Percentiles rank a stretch among this genome's conserved stretches.
These are phyloP conservation scores for Dichotomopilus funicola DNA, from an alignment of 2,329 filamentous ascomycete species.

Conservation along the genomic window DNA sequence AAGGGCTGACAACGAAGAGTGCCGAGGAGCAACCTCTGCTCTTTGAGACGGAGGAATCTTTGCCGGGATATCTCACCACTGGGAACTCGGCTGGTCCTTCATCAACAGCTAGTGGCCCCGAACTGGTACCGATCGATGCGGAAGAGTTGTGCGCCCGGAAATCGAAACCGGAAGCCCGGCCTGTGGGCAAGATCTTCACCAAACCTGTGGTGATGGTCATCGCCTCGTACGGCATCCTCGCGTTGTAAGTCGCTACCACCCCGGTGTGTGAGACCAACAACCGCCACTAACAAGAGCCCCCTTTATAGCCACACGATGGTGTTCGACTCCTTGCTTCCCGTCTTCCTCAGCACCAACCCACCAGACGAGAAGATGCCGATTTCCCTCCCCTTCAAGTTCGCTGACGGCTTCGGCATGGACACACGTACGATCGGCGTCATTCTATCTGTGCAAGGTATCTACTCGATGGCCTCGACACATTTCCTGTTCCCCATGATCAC, in stretches of 20 bases:
- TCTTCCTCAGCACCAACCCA: constrained; percentile 70
- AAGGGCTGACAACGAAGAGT: constrained; percentile 30
- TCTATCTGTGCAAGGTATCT: constrained; percentile 79
- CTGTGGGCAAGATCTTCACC: constrained; percentile 59
- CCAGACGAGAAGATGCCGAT: constrained; percentile 43
- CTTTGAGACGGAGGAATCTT: constrained; percentile 52
- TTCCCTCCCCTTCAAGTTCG: constrained; percentile 78
- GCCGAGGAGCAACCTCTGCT: constrained; percentile 29
- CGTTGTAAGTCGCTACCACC: constrained; percentile 64
- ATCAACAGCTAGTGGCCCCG: constrained; percentile 28
- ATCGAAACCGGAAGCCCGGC: constrained; percentile 14
- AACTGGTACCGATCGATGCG: constrained; percentile 31
- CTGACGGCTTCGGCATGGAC: constrained; percentile 75
- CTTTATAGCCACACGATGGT: constrained; percentile 81
- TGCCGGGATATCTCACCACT: constrained; percentile 62
- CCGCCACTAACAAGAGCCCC: not conserved
- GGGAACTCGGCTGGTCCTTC: constrained; percentile 48
- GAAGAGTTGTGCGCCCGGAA: constrained; percentile 15
- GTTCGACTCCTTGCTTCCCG: constrained; percentile 87
- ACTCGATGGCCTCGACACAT: constrained; percentile 81
- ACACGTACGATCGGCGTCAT: constrained; percentile 83
- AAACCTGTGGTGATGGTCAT: constrained; percentile 82
- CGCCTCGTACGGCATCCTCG: constrained; percentile 81
- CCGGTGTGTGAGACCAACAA: not conserved
- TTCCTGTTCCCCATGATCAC: constrained; percentile 77